phyloP scores from a whole-genome alignment of 1,139 yeast species.

The Hyphopichia pseudoburtonii region DNA sequence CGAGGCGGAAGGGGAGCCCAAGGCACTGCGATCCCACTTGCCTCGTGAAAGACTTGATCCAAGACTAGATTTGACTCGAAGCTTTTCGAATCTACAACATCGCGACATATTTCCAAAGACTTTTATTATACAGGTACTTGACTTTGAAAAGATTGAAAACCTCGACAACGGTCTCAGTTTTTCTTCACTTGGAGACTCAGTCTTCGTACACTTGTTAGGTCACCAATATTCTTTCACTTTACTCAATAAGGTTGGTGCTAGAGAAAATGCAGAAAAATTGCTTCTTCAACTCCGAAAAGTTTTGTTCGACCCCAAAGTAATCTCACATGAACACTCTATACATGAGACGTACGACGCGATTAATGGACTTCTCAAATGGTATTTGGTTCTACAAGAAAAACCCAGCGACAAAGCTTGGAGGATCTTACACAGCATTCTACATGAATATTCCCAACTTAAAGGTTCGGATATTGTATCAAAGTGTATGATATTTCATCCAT shows the following conservation, averaged over 20 bases:
- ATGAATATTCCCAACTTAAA: conserved; percentile 7
- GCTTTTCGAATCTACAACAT: not conserved
- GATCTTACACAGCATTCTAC: conserved; percentile 10
- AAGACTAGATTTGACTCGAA: not conserved
- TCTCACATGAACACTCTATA: conserved; percentile 3
- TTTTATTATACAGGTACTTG: conserved; percentile 18
- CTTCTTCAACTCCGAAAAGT: conserved; percentile 14
- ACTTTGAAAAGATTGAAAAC: conserved; percentile 18
- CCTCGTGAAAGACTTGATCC: no score
- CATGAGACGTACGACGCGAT: conserved; percentile 20
- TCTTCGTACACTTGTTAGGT: conserved; percentile 19
- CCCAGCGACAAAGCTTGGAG: conserved; percentile 20
- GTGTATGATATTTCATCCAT: conserved; percentile 17
- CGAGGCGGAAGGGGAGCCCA: conserved; percentile 35
- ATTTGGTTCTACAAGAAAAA: conserved; percentile 28
- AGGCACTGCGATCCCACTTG: not conserved
- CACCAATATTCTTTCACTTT: conserved; percentile 25
- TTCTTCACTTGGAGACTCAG: conserved; percentile 16
- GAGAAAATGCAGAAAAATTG: conserved; percentile 15
- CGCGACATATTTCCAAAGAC: conserved; percentile 10
- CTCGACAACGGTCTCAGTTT: conserved; percentile 26
- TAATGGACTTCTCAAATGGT: conserved; percentile 31
- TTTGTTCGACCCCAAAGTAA: conserved; percentile 9
- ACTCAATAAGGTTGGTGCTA: conserved; percentile 23
- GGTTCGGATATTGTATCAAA: conserved; percentile 3